These are phyloP conservation scores for Russula compacta DNA, from an alignment of 768 basidiomycete species.

Conservation along the genomic window DNA sequence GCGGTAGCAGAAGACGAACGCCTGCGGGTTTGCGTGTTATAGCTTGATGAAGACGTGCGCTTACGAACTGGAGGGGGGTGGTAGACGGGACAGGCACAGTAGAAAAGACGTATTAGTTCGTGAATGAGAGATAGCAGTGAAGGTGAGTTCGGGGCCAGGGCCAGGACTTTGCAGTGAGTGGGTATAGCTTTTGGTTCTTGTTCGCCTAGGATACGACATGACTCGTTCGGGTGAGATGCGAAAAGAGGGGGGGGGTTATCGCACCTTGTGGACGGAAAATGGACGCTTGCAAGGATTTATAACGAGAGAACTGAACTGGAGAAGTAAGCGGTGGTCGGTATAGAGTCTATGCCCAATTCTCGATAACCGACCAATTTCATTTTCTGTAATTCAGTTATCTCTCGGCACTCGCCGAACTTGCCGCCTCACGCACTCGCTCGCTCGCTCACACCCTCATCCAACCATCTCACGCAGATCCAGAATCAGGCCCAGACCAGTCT, in stretches of 20 bases:
- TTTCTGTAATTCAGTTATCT: too few relatives aligned
- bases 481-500: too few relatives aligned
- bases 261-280: neutral
- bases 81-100: neutral
- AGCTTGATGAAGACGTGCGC: neutral
- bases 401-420: neutral
- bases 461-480: too few relatives aligned
- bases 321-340: neutral
- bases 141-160: neutral
- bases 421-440: neutral
- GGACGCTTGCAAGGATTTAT: neutral
- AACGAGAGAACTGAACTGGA: neutral
- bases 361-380: too few relatives aligned
- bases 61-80: neutral
- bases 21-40: neutral
- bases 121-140: neutral
- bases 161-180: neutral
- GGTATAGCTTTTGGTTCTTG: neutral
- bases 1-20: conserved; percentile 11
- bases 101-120: neutral
- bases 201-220: conserved; percentile 12
- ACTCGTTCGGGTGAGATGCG: conserved; percentile 14
- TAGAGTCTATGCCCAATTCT: neutral
- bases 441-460: too few relatives aligned
- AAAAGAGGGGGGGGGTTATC: neutral